Evolutionary conservation across 1,284 basidiomycete species (phyloP).

Genomic region (Moesziomyces antarcticus): DNA sequence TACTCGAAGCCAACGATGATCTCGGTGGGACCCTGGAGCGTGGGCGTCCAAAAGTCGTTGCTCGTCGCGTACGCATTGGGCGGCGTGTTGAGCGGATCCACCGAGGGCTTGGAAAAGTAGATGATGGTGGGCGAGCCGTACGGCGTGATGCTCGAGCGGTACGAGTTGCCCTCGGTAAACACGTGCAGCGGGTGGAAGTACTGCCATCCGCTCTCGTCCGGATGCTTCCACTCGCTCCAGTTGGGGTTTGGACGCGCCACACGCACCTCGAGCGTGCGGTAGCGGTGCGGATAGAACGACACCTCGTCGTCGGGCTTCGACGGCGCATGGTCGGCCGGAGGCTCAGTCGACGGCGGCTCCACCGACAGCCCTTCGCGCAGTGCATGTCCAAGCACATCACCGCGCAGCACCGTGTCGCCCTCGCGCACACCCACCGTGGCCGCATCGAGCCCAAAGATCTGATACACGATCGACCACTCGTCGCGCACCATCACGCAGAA

Average conservation of each 20-base stretch:
- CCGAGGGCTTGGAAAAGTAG: conserved; percentile 48
- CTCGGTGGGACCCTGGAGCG: conserved; percentile 43
- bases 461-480: conserved; percentile 59
- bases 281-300: conserved; percentile 54
- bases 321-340: conserved; percentile 50
- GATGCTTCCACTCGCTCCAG: conserved; percentile 48
- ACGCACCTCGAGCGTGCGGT: conserved; percentile 49
- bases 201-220: conserved; percentile 51
- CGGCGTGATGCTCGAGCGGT: conserved; percentile 38
- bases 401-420: conserved; percentile 48
- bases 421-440: conserved; percentile 16
- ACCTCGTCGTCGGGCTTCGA: conserved; percentile 30
- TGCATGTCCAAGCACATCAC: conserved; percentile 51
- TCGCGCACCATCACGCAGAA: conserved; percentile 59
- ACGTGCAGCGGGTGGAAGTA: conserved; percentile 59
- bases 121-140: conserved; percentile 51
- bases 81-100: conserved; percentile 35
- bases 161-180: conserved; percentile 46
- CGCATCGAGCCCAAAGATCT: conserved; percentile 53
- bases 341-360: conserved; percentile 34
- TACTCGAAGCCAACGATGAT: conserved; percentile 53
- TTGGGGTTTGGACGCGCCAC: conserved; percentile 48
- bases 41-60: conserved; percentile 49
- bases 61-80: conserved; percentile 48
- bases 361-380: conserved; percentile 25